Evolutionary conservation across 1,284 basidiomycete genomes (phyloP).

Genomic region (Quambalaria eucalypti): DNA sequence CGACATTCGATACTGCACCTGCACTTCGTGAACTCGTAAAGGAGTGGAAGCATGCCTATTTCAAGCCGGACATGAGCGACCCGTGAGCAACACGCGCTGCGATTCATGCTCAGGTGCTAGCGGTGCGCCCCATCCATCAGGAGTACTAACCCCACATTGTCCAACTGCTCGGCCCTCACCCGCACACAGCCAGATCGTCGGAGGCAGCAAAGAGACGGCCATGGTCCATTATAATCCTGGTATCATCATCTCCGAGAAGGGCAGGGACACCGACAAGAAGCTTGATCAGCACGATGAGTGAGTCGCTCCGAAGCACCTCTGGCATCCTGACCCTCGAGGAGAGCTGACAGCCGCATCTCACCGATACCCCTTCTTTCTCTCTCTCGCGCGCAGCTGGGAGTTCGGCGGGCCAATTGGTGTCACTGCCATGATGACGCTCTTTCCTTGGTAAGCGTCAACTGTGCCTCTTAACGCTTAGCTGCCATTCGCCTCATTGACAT

Average conservation of each 20-base stretch:
- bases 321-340: background rate
- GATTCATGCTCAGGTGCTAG: no score
- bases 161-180: no score
- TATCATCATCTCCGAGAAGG: slow-evolving; percentile 43
- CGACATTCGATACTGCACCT: no score
- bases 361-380: slow-evolving; percentile 47
- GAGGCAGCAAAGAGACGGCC: slow-evolving; percentile 36
- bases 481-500: no score
- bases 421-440: slow-evolving; percentile 83
- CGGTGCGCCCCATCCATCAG: no score
- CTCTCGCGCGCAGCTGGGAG: no score
- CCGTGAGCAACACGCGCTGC: no score
- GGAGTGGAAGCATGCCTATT: slow-evolving; percentile 4
- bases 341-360: background rate
- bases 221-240: slow-evolving; percentile 37
- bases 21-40: no score
- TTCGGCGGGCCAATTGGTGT: slow-evolving; percentile 92
- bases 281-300: slow-evolving; percentile 41
- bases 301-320: slow-evolving; percentile 1
- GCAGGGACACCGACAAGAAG: slow-evolving; percentile 38
- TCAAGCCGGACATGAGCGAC: slow-evolving; percentile 5
- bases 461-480: no score
- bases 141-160: no score
- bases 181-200: slow-evolving; percentile 44
- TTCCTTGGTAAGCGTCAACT: no score